Evolutionary conservation across 306 rosid genomes (phyloP), one percentile per base, ranked within the genome.

Genomic region (Inga laurina): DNA sequence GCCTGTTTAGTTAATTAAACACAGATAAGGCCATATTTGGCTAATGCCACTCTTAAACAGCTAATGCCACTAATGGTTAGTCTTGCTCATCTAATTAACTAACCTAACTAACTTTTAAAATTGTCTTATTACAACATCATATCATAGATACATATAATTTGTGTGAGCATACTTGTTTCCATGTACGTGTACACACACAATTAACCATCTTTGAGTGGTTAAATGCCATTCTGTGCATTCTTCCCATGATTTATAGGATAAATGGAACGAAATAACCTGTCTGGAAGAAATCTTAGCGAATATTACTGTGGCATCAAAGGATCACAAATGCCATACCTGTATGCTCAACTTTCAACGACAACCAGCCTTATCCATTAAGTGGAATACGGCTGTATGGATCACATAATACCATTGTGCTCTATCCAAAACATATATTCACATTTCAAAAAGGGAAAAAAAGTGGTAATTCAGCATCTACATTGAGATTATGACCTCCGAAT

Each of bases 241-340:
- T 18, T 0, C 61, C 61, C 48, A 48, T 72, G 8, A 73, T 45
- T 73, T 48, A 48, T 14, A 22, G 41, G 44, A 16, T 16, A 30
- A 74, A 8, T 8, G 44, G 62, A 66, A 27, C 0, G 10, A 24
- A 72, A 51, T 45, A 48, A 24, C 61, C 41, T 24, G n/a, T 24
- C 24, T 61, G 59, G 62, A 61, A 56, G 81, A 74, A 62, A 79
- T 79, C 7, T 49, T 43, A 19, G 71, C 56, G 11, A 43, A 68
- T 51, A 30, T 18, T 68, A 66, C 49, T 44, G 49, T 65, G 70
- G 64, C 16, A 35, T 24, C 21, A 27, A 75, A 56, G 80, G 46
- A 80, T 44, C 35, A 57, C 16, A 44, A 30, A 30, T 35, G 44
- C 62, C 44, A 27, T 49, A 27, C 39, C 61, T 73, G 8, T 73